Base-by-base conservation (phyloP, 176 grass and related monocot species). In the Bonia amplexicaulis region DNA sequence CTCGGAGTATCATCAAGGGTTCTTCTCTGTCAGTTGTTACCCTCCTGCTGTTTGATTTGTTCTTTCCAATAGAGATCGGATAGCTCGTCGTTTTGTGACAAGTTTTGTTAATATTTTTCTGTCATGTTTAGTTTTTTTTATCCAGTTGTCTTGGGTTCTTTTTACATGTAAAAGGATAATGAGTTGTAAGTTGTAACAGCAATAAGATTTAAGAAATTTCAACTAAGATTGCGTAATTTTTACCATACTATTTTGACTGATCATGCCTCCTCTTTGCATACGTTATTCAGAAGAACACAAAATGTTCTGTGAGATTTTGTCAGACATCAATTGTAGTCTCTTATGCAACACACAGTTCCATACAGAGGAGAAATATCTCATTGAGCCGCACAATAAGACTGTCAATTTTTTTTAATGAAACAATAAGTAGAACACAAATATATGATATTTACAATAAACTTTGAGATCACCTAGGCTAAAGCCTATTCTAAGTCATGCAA, bases 1-100 rank as follows among this genome's bases (percentile, higher is more conserved):
- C 6, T 54, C 9, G 2, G 64, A 58, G 12, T 39, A 65, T 80
- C 29, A 66, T 60, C 44, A 73, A 51, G 40, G 9, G 39, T 27
- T 48, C 19, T n/a, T 66, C 11, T 81, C 55, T 66, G 6, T 68
- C 76, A 77, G 1, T 71, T 64, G 16, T 44, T 44, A 33, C 10
- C 19, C n/a, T 22, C 20, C 54, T n/a, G 58, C 11, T 42, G 42
- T 84, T 77, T 47, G 23, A 69, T 87, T 90, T 87, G 69, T 87
- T 84, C 69, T 83, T 90, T 87, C 51, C 23, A 2, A 66, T 55
- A 68, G 47, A 58, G 8, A 5, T 46, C 20, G 76, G 70, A 22
- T 58, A 84, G 13, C 13, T 69, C 9, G 16, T 63, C 11, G 49
- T 48, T 45, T 25, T 39, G 47, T 45, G 37, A 35, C 25, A 54